Evolutionary conservation across 2,329 filamentous ascomycete species (phyloP).

Genomic region (Nigrograna mackinnonii): DNA sequence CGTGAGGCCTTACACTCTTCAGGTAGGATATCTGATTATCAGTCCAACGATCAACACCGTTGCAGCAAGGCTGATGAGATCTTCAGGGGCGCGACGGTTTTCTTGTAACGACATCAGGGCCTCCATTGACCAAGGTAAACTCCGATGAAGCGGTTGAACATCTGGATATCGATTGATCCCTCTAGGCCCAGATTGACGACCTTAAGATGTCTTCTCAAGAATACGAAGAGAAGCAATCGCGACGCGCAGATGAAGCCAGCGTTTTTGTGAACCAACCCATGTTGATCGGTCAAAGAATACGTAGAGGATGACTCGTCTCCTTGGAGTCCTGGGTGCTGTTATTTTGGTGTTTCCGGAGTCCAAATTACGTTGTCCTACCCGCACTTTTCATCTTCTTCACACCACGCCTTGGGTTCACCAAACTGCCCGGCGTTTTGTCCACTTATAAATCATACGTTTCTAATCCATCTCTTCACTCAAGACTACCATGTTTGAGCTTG

Average conservation of each 20-base stretch:
- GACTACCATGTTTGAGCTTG: no score
- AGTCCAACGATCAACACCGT: slow-evolving; percentile 2
- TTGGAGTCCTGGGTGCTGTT: neutral
- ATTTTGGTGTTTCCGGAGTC: neutral
- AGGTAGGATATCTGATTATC: slow-evolving; percentile 26
- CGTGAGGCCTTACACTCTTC: slow-evolving; percentile 46
- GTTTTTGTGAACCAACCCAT: slow-evolving; percentile 45
- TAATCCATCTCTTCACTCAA: no score
- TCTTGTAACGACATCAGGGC: slow-evolving; percentile 43
- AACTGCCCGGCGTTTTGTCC: no score
- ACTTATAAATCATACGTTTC: no score
- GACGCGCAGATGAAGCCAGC: slow-evolving; percentile 34
- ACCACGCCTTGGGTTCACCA: no score
- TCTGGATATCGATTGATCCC: slow-evolving; percentile 13
- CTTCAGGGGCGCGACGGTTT: slow-evolving; percentile 46
- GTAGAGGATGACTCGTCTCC: slow-evolving; percentile 23
- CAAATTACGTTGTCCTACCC: no score
- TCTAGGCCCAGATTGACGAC: slow-evolving; percentile 47
- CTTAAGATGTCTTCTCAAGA: slow-evolving; percentile 43
- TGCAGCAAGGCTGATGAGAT: slow-evolving; percentile 17
- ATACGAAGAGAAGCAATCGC: slow-evolving; percentile 47
- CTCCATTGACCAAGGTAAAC: slow-evolving; percentile 45
- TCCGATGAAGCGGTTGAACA: neutral
- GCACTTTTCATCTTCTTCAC: no score
- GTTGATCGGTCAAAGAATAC: slow-evolving; percentile 35